Evolutionary conservation across 176 grass and related monocot species (phyloP), one percentile per base, ranked within the genome.

Genomic region (Aegilops longissima): DNA sequence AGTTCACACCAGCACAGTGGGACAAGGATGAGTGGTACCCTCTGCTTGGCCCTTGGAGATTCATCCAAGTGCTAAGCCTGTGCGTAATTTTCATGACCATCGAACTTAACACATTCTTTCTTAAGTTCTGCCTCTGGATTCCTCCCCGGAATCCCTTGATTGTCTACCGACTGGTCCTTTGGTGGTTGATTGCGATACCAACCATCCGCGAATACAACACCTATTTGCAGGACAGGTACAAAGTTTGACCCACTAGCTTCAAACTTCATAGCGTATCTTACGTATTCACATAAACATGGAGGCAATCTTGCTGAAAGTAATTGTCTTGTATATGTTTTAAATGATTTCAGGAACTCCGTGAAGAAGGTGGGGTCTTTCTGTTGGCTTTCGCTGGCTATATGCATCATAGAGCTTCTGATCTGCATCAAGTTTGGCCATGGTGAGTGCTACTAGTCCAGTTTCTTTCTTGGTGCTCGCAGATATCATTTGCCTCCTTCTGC

Each of bases 21-120:
- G 97, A 99, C 87, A 99, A 99, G 89, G 97, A 99, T 82, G 92
- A 99, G 62, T 99, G 97, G 97, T 82, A 90, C 61, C 97, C 97
- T 68, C 73, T 96, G 63, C 88, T 91, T 66, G 94, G 93, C 29
- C 97, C 97, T 29, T 99, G 94, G 97, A 92, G 97, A 83, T 99
- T 99, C 77, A 77, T 96, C 80, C 97, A 99, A 85, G 97, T 99
- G 39, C 81, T 99, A 61, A 91, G 84, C 90, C 85, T 99, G 62
- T 99, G 97, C 63, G 56, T 94, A 76, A 86, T 96, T 66, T 99
- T 99, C 90, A 96, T 99, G 97, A 92, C 83, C 2, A 94, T 99
- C 9, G 97, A 99, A 40, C 87, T 99, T 35, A 99, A 96, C 87
- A 99, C 97, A 33, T 99, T 99, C 85, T 99, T 99, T 82, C 92